Conservation (phyloP, 1,284 basidiomycete genomes). For the Moesziomyces antarcticus region DNA sequence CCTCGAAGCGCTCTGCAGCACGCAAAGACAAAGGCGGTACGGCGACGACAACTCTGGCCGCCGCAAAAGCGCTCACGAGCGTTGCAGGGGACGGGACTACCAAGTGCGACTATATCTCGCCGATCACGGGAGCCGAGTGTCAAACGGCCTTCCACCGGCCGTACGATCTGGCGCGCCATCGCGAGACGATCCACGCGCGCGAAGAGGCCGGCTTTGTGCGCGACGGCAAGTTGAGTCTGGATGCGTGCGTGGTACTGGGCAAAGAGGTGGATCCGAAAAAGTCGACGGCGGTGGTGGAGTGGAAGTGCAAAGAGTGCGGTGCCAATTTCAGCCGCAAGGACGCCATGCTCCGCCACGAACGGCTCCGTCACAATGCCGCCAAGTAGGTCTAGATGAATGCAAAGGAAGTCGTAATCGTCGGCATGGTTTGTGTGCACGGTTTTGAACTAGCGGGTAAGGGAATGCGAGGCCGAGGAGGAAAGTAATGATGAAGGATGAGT, state of each 20-base stretch:
- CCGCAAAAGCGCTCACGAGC: constrained; percentile 11
- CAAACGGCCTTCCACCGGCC: constrained; percentile 65
- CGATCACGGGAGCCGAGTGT: constrained; percentile 55
- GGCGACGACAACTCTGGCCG: constrained; percentile 1
- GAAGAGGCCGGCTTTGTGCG: constrained; percentile 62
- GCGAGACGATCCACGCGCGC: constrained; percentile 65
- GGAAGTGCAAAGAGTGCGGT: constrained; percentile 63
- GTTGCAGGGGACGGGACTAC: constrained; percentile 37
- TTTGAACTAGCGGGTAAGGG: too few relatives aligned
- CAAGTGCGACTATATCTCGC: constrained; percentile 65
- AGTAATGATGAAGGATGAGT: too few relatives aligned
- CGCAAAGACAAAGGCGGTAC: constrained; percentile 10
- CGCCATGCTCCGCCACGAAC: constrained; percentile 62
- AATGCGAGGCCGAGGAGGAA: too few relatives aligned
- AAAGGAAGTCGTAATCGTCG: too few relatives aligned
- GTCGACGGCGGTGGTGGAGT: constrained; percentile 62
- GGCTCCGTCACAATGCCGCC: constrained; percentile 49
- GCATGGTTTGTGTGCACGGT: too few relatives aligned
- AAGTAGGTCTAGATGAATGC: constrained; percentile 11
- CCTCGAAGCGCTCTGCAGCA: constrained; percentile 4
- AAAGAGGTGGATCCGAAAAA: constrained; percentile 66
- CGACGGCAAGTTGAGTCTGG: constrained; percentile 54
- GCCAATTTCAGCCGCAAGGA: constrained; percentile 60
- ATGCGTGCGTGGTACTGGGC: constrained; percentile 64
- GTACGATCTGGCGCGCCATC: constrained; percentile 65